phyloP scores from a whole-genome alignment of 1,139 yeast genomes.

The Tardiomyces digboiensis region DNA sequence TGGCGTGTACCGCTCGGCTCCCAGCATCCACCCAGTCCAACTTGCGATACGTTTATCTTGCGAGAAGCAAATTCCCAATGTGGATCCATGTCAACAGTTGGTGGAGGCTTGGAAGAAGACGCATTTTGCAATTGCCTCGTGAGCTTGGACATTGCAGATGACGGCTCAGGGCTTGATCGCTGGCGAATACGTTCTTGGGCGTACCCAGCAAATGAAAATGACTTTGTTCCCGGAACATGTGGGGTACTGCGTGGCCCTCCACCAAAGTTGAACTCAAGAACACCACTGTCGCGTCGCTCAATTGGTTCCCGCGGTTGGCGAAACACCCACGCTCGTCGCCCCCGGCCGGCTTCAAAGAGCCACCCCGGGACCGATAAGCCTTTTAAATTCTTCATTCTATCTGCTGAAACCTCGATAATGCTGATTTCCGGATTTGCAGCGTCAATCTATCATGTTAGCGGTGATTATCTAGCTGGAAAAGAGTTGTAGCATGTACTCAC shows the following conservation, averaged over 20 bases:
- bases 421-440: conserved; percentile 27
- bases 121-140: background rate
- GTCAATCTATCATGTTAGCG: too few relatives aligned
- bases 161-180: conserved; percentile 1
- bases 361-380: conserved; percentile 23
- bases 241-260: background rate
- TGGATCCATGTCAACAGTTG: conserved; percentile 3
- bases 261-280: background rate
- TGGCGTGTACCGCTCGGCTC: conserved; percentile 21
- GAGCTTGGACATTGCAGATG: background rate
- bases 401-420: conserved; percentile 31
- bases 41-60: conserved; percentile 24
- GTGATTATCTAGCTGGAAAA: too few relatives aligned
- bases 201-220: conserved; percentile 10
- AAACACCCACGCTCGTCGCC: conserved; percentile 80
- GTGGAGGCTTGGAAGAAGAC: conserved; percentile 3
- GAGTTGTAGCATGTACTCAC: too few relatives aligned
- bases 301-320: conserved; percentile 26
- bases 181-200: conserved; percentile 8
- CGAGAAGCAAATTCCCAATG: conserved; percentile 24
- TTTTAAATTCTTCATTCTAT: conserved; percentile 20
- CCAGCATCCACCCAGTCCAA: conserved; percentile 25
- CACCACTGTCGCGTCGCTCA: background rate
- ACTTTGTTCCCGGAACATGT: conserved; percentile 3
- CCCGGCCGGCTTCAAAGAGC: conserved; percentile 50